Evolutionary conservation across 2,329 filamentous ascomycete species (phyloP).

Genomic region (Zymoseptoria brevis): DNA sequence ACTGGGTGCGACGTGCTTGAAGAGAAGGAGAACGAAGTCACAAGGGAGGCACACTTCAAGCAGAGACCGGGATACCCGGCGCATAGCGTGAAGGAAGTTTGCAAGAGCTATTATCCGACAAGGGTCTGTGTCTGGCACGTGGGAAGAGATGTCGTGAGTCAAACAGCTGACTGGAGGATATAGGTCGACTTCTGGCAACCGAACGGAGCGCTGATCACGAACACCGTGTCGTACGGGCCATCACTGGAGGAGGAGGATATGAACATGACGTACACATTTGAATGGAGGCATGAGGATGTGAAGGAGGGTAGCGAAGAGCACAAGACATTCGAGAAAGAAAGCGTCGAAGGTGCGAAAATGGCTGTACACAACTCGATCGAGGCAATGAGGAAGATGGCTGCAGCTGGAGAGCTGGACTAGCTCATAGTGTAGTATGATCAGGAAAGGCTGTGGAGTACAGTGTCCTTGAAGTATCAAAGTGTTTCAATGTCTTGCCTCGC

Average conservation of each 20-base stretch:
- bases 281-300: constrained; percentile 33
- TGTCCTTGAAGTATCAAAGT: too few species aligned
- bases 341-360: constrained; percentile 30
- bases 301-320: constrained; percentile 31
- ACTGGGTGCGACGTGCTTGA: constrained; percentile 33
- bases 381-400: constrained; percentile 36
- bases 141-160: background rate
- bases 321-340: constrained; percentile 22
- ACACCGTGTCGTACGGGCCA: constrained; percentile 37
- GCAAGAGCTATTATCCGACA: constrained; percentile 32
- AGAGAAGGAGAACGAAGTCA: constrained; percentile 31
- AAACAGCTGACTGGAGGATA: background rate
- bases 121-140: constrained; percentile 28
- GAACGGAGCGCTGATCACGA: constrained; percentile 37
- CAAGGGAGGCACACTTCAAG: constrained; percentile 35
- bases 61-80: constrained; percentile 24
- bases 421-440: background rate
- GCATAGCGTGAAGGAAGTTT: constrained; percentile 31
- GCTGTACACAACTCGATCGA: constrained; percentile 39
- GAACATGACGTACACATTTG: constrained; percentile 42
- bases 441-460: too few species aligned
- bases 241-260: constrained; percentile 29
- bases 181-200: constrained; percentile 42
- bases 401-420: constrained; percentile 21
- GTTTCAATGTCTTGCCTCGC: too few species aligned